Evolutionary conservation across 371 early-diverging fungal genomes (phyloP).

Genomic region (Apophysomyces trapeziformis): DNA sequence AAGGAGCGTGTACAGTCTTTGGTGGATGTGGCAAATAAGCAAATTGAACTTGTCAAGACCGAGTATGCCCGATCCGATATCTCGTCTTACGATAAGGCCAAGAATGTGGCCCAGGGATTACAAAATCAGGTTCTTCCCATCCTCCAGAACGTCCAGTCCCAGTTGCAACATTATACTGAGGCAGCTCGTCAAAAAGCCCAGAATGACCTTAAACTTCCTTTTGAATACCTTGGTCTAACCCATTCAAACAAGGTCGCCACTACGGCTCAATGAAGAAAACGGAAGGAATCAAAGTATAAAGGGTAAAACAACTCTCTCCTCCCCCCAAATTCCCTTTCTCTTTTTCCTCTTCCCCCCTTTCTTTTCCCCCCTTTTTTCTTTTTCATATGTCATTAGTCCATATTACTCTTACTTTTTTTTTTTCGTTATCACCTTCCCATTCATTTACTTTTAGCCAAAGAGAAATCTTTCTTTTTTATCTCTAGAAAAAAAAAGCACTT

Average conservation of each 20-base stretch:
- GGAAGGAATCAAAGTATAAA: background rate
- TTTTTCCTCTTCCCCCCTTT: background rate
- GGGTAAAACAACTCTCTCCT: background rate
- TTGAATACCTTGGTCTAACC: conserved; percentile 27
- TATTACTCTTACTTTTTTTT: too few relatives aligned
- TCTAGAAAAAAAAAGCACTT: too few relatives aligned
- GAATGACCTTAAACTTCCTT: conserved; percentile 31
- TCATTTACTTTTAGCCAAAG: too few relatives aligned
- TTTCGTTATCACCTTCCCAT: too few relatives aligned
- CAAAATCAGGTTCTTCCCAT: conserved; percentile 61
- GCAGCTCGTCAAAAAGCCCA: conserved; percentile 25
- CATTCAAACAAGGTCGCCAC: conserved; percentile 12
- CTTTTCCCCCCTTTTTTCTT: background rate
- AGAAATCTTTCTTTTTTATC: too few relatives aligned
- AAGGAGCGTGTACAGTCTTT: conserved; percentile 48
- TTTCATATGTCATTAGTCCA: background rate
- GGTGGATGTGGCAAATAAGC: conserved; percentile 46
- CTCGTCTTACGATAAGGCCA: conserved; percentile 53
- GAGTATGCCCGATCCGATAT: conserved; percentile 56
- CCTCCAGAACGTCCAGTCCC: conserved; percentile 49
- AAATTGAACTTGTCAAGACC: conserved; percentile 41
- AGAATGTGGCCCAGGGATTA: conserved; percentile 46
- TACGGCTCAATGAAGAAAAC: background rate
- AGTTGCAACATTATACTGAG: conserved; percentile 34
- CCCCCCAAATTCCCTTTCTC: background rate